Conservation (phyloP, 306 rosid species). For the Castanea crenata region DNA sequence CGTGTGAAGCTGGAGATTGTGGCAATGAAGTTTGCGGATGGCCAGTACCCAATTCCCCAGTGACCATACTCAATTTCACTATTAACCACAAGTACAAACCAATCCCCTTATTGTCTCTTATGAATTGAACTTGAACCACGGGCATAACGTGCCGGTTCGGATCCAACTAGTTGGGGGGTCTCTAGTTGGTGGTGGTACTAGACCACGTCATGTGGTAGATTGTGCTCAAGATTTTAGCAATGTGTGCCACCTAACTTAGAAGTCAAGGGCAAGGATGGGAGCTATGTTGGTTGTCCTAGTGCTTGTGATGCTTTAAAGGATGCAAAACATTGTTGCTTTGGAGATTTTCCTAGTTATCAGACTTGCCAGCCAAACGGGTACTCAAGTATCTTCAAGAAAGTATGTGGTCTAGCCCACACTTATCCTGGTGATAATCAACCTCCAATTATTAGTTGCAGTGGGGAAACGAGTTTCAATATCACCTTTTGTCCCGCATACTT, state of each 20-base stretch:
- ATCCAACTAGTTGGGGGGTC: constrained; percentile 32
- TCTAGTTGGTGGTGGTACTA: constrained; percentile 22
- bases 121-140: constrained; percentile 36
- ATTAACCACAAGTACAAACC: constrained; percentile 3
- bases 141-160: constrained; percentile 27
- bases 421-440: constrained; percentile 26
- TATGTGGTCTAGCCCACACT: constrained; percentile 25
- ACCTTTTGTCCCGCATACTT: constrained; percentile 22
- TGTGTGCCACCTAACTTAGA: constrained; percentile 18
- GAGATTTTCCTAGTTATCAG: no score
- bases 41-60: constrained; percentile 22
- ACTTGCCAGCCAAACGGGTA: no score
- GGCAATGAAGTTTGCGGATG: constrained; percentile 14
- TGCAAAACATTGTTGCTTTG: background rate
- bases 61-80: constrained; percentile 22
- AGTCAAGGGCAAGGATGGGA: background rate
- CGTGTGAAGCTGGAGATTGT: constrained; percentile 29
- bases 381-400: no score
- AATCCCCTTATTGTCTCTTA: constrained; percentile 25
- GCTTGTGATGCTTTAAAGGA: constrained; percentile 32
- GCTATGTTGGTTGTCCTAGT: constrained; percentile 30
- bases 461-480: constrained; percentile 24
- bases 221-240: constrained; percentile 10
- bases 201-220: constrained; percentile 25
- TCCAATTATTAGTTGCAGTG: constrained; percentile 29